Evolutionary conservation across 1,284 basidiomycete genomes (phyloP).

Genomic region (Afroboletus lepidellus): DNA sequence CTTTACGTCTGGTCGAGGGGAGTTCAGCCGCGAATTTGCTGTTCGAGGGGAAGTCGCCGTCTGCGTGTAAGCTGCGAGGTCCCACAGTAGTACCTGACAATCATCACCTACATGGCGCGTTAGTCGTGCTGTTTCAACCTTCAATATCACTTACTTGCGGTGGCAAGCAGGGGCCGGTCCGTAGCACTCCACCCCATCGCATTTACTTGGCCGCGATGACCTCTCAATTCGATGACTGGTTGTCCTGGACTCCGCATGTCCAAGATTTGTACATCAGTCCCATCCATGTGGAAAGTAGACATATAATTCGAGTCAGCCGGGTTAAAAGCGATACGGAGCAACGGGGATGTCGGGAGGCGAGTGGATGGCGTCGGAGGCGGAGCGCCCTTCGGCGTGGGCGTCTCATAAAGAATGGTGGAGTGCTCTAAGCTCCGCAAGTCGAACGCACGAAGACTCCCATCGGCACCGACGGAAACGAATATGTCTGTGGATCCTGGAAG

Average conservation of each 20-base stretch:
- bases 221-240: conserved; percentile 87
- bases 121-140: background rate
- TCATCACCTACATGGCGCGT: conserved; percentile 69
- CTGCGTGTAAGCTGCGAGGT: conserved; percentile 67
- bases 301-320: conserved; percentile 87
- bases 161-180: conserved; percentile 80
- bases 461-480: conserved; percentile 97
- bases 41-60: conserved; percentile 60
- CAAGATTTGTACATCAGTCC: conserved; percentile 81
- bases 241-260: conserved; percentile 94
- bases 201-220: conserved; percentile 75
- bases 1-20: conserved; percentile 71
- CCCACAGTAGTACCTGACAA: conserved; percentile 88
- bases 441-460: conserved; percentile 95
- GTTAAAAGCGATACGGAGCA: conserved; percentile 85
- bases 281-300: conserved; percentile 93
- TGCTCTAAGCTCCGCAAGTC: conserved; percentile 96
- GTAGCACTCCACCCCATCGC: conserved; percentile 86
- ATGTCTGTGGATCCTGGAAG: conserved; percentile 97
- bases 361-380: conserved; percentile 57
- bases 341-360: conserved; percentile 74
- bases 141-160: conserved; percentile 59
- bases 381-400: conserved; percentile 72
- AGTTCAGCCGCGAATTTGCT: conserved; percentile 66
- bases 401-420: conserved; percentile 98